A percentile compares a stretch with the other conserved stretches of the same genome.
Evolutionary conservation across 23 red algal genomes (phyloP).

Genomic region (Pyropia yezoensis): DNA sequence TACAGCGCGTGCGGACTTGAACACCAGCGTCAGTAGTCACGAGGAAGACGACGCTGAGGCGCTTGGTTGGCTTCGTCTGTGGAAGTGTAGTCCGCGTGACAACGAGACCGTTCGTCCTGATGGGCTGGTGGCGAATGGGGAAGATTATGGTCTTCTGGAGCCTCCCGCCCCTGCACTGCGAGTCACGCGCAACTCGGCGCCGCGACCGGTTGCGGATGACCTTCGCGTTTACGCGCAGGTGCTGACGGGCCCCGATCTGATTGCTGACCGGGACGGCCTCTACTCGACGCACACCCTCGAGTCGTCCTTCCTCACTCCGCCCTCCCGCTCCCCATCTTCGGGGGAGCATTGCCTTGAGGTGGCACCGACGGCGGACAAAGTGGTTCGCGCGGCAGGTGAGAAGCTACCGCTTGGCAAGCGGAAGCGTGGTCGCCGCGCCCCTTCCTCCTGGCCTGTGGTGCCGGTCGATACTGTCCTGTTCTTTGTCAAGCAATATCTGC

Average conservation of each 20-base stretch:
- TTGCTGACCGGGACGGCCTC: slow-evolving; percentile 9
- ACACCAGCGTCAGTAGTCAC: too few species aligned
- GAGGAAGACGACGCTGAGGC: too few species aligned
- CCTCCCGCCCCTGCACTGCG: too few species aligned
- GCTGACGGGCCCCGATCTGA: background rate
- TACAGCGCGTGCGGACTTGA: slow-evolving; percentile 12
- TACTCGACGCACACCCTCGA: slow-evolving; percentile 9
- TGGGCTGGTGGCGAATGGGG: slow-evolving; percentile 61
- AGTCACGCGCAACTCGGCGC: too few species aligned
- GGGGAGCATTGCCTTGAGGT: too few species aligned
- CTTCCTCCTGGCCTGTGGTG: slow-evolving; percentile 14
- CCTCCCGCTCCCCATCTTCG: background rate
- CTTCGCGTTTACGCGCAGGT: background rate
- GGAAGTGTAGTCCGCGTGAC: slow-evolving; percentile 48
- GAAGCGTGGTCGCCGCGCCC: background rate
- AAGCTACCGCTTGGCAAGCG: slow-evolving; percentile 15
- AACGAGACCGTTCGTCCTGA: slow-evolving; percentile 68
- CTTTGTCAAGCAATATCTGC: slow-evolving; percentile 57
- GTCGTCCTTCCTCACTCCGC: slow-evolving; percentile 10
- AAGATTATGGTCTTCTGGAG: slow-evolving; percentile 30
- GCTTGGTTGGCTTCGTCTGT: slow-evolving; percentile 31
- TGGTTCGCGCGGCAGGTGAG: background rate
- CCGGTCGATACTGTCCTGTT: slow-evolving; percentile 29
- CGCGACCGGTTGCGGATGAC: too few species aligned
- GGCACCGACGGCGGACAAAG: background rate